A percentile compares a stretch with the other conserved stretches of the same genome.
phyloP scores from a whole-genome alignment of 2,329 filamentous ascomycete species.

The Arthrobotrys entomopaga region DNA sequence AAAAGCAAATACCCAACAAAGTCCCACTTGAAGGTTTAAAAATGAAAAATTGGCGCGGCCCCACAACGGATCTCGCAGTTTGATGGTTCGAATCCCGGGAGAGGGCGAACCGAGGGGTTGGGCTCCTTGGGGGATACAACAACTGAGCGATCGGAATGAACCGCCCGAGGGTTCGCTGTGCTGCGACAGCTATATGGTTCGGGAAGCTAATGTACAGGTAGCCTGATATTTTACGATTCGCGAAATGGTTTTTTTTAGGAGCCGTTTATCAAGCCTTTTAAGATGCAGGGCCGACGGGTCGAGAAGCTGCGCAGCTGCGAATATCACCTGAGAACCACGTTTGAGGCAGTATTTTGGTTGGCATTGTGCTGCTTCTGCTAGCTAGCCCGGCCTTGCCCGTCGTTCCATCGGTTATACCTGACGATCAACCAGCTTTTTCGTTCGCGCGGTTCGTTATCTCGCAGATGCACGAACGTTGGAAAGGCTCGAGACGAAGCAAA shows the following conservation, averaged over 20 bases:
- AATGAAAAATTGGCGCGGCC: conserved; percentile 38
- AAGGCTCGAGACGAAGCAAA: conserved; percentile 5
- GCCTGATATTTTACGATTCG: conserved; percentile 54
- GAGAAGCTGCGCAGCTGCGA: conserved; percentile 21
- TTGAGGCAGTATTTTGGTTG: conserved; percentile 20
- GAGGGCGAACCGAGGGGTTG: conserved; percentile 9
- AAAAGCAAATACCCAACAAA: conserved; percentile 43
- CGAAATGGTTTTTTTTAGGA: conserved; percentile 38
- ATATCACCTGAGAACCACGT: conserved; percentile 43
- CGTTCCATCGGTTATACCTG: conserved; percentile 1
- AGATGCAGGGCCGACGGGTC: conserved; percentile 30
- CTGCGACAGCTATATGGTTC: conserved; percentile 16
- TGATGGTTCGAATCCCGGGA: background rate
- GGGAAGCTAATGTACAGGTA: conserved; percentile 55
- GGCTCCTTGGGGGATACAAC: conserved; percentile 12
- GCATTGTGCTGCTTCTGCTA: conserved; percentile 15
- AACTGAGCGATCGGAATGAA: conserved; percentile 41
- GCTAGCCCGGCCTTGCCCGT: conserved; percentile 38
- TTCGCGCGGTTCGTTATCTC: conserved; percentile 45
- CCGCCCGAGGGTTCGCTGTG: conserved; percentile 41
- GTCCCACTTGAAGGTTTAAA: background rate
- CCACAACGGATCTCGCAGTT: conserved; percentile 8
- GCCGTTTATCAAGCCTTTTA: conserved; percentile 32
- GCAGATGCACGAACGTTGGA: conserved; percentile 19
- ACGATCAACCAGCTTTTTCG: conserved; percentile 4